These are phyloP conservation scores for Berberis thunbergii DNA, from an alignment of 164 flowering plant species.

Conservation along the genomic window DNA sequence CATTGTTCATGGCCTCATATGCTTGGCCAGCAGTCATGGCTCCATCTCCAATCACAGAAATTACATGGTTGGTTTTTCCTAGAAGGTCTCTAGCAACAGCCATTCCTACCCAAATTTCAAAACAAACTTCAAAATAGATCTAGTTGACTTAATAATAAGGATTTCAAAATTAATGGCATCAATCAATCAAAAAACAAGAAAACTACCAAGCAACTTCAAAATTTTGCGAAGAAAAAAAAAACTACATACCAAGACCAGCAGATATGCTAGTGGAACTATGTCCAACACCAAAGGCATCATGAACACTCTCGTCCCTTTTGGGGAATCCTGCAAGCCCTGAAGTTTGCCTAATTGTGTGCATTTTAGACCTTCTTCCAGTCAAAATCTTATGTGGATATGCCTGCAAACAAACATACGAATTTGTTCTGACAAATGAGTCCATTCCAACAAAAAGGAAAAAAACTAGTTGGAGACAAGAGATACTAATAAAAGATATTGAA, in stretches of 20 bases:
- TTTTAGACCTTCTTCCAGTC: conserved; percentile 79
- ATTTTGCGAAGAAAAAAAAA: not conserved
- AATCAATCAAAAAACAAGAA: too few relatives aligned
- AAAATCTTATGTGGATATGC: conserved; percentile 87
- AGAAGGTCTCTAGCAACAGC: conserved; percentile 79
- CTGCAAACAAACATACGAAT: conserved; percentile 27
- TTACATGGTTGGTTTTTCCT: conserved; percentile 69
- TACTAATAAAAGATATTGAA: too few relatives aligned
- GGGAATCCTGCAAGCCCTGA: conserved; percentile 87
- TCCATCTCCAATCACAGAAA: conserved; percentile 93
- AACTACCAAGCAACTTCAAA: too few relatives aligned
- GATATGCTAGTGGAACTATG: conserved; percentile 97
- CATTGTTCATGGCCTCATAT: conserved; percentile 91
- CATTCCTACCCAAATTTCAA: conserved; percentile 45
- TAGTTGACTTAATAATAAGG: not conserved
- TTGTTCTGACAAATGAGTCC: not conserved
- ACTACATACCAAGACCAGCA: conserved; percentile 77
- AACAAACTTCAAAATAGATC: not conserved
- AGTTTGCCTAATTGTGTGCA: conserved; percentile 78
- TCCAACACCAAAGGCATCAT: conserved; percentile 96
- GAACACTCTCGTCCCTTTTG: conserved; percentile 73
- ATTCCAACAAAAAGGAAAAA: too few relatives aligned
- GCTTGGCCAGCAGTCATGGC: conserved; percentile 99
- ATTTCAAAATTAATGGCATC: too few relatives aligned
- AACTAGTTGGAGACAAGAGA: not conserved